These are phyloP conservation scores for Ocimum tenuiflorum DNA, from an alignment of 257 asterid species.

Conservation along the genomic window DNA sequence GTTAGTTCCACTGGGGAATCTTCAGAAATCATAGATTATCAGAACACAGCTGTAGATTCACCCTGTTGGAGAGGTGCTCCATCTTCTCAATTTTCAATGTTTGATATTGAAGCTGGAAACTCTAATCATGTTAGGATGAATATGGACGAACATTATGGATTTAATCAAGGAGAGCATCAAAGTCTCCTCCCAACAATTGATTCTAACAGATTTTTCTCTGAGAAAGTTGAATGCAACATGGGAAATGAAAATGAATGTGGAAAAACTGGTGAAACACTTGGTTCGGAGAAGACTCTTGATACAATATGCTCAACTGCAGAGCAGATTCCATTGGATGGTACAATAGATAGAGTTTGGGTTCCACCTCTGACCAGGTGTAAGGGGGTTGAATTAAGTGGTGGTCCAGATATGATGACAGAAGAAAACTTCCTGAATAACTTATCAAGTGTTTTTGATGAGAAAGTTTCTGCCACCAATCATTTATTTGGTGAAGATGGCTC, in stretches of 20 bases:
- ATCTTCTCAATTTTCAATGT: conserved; percentile 40
- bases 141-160: conserved; percentile 27
- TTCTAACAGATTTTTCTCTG: conserved; percentile 25
- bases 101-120: conserved; percentile 42
- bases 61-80: conserved; percentile 98
- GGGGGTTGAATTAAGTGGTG: conserved; percentile 33
- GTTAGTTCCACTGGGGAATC: conserved; percentile 34
- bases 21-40: conserved; percentile 56
- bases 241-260: conserved; percentile 27
- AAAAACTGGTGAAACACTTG: conserved; percentile 19
- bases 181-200: conserved; percentile 27
- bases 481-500: conserved; percentile 30
- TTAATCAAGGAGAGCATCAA: conserved; percentile 29
- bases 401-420: conserved; percentile 26
- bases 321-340: conserved; percentile 23
- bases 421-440: conserved; percentile 25
- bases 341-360: conserved; percentile 18
- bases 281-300: conserved; percentile 23
- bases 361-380: conserved; percentile 22
- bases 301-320: conserved; percentile 29
- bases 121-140: conserved; percentile 26
- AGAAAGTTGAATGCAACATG: conserved; percentile 27
- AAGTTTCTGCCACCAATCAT: conserved; percentile 23
- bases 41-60: conserved; percentile 66
- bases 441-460: conserved; percentile 23